Percentiles rank a stretch among this genome's conserved stretches.
phyloP scores from a whole-genome alignment of 805 yeast species.

The Starmera dryadoides region DNA sequence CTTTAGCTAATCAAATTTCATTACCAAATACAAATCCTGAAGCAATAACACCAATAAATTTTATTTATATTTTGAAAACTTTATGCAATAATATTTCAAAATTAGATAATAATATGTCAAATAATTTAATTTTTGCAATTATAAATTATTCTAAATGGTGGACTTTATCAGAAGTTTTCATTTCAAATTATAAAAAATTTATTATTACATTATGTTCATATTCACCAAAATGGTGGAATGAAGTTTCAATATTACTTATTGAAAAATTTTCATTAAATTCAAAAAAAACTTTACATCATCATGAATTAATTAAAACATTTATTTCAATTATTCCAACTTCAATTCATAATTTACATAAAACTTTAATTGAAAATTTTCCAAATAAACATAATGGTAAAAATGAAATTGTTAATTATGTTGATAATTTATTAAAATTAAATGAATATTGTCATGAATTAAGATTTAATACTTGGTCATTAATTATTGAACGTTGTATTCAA shows the following conservation, averaged over 20 bases:
- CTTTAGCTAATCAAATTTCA: constrained; percentile 51
- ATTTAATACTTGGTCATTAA: constrained; percentile 68
- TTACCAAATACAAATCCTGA: constrained; percentile 47
- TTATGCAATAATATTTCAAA: constrained; percentile 60
- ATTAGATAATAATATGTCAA: constrained; percentile 42
- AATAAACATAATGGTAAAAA: constrained; percentile 59
- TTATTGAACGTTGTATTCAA: constrained; percentile 74
- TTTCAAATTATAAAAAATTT: constrained; percentile 60
- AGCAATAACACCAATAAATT: constrained; percentile 43
- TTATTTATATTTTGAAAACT: constrained; percentile 46
- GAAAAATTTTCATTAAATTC: constrained; percentile 41
- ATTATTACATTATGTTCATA: constrained; percentile 74
- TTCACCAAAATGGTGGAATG: constrained; percentile 84
- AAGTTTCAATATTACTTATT: constrained; percentile 66
- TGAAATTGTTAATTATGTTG: constrained; percentile 54
- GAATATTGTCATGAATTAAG: constrained; percentile 73
- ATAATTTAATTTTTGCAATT: constrained; percentile 50
- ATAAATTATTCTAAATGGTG: constrained; percentile 60
- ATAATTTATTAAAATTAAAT: constrained; percentile 52
- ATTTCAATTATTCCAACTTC: constrained; percentile 78
- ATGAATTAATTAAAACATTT: constrained; percentile 56
- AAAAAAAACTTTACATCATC: constrained; percentile 41
- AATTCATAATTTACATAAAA: constrained; percentile 51
- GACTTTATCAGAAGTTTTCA: constrained; percentile 33
- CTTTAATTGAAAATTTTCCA: constrained; percentile 62